phyloP scores from a whole-genome alignment of 2,329 filamentous ascomycete genomes.

The Elsinoe batatas region DNA sequence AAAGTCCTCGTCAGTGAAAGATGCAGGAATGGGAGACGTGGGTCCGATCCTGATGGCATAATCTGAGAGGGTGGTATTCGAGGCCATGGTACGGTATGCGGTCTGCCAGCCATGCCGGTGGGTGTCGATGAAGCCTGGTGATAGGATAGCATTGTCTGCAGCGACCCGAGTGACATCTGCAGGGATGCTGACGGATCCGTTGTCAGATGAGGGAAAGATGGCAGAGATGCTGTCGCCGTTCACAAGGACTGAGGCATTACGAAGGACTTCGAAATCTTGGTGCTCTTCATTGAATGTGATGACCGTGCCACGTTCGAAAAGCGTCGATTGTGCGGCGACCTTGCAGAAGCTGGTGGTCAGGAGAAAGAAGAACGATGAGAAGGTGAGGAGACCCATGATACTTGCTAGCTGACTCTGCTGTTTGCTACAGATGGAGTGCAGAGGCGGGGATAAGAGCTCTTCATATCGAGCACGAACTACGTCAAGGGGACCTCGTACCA shows the following conservation, averaged over 20 bases:
- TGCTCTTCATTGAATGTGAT: conserved; percentile 11
- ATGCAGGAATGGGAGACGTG: conserved; percentile 19
- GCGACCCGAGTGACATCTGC: conserved; percentile 32
- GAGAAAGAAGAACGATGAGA: background rate
- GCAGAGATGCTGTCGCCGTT: background rate
- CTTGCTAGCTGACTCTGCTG: background rate
- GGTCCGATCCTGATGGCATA: conserved; percentile 38
- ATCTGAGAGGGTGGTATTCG: conserved; percentile 42
- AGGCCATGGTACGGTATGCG: conserved; percentile 42
- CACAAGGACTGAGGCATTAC: conserved; percentile 4
- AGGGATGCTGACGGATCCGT: background rate
- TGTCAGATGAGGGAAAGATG: background rate
- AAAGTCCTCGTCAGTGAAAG: conserved; percentile 35
- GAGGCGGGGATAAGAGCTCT: too few relatives aligned
- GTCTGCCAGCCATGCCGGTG: conserved; percentile 47
- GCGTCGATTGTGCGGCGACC: background rate
- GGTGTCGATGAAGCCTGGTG: conserved; percentile 36
- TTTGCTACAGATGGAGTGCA: background rate
- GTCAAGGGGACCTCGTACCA: background rate
- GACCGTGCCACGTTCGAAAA: conserved; percentile 10
- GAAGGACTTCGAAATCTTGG: background rate
- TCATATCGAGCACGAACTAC: background rate
- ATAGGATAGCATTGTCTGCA: conserved; percentile 21
- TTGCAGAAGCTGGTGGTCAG: background rate
- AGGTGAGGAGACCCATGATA: background rate